phyloP scores from a whole-genome alignment of 1,139 yeast species.

The Candida freyschussii region DNA sequence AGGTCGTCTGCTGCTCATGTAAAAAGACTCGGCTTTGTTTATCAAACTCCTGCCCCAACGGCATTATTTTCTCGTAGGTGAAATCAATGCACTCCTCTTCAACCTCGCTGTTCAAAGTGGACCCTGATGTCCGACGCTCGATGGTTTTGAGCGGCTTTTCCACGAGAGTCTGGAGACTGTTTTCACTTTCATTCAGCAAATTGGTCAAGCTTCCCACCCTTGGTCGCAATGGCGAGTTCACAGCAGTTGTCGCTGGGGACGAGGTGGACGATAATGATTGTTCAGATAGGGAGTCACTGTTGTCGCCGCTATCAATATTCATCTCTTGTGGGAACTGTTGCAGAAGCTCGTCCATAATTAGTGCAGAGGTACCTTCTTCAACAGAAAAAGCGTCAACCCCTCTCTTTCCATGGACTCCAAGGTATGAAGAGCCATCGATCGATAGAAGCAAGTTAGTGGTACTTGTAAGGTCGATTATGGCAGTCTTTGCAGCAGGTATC shows the following conservation, averaged over 20 bases:
- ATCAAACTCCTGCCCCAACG: constrained; percentile 16
- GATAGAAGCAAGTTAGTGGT: constrained; percentile 38
- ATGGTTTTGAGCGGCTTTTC: constrained; percentile 5
- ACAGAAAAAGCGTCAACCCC: constrained; percentile 21
- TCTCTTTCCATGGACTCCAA: constrained; percentile 44
- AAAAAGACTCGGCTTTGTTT: too few relatives aligned
- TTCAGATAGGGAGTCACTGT: constrained; percentile 13
- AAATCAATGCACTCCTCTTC: constrained; percentile 8
- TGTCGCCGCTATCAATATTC: constrained; percentile 1
- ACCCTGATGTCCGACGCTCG: constrained; percentile 17
- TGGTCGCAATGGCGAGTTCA: constrained; percentile 14
- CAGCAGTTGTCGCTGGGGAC: constrained; percentile 9
- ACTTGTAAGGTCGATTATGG: constrained; percentile 37
- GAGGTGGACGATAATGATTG: neutral
- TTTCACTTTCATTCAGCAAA: constrained; percentile 14
- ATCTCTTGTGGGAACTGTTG: constrained; percentile 14
- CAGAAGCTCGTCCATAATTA: constrained; percentile 23
- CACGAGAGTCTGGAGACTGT: constrained; percentile 17
- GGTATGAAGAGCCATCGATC: constrained; percentile 49
- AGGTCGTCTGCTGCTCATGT: too few relatives aligned
- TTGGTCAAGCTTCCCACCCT: constrained; percentile 15
- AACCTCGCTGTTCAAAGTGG: constrained; percentile 14
- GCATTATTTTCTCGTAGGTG: constrained; percentile 22
- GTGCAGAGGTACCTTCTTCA: constrained; percentile 17
- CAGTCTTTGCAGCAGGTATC: constrained; percentile 52